Evolutionary conservation across 768 basidiomycete species (phyloP), one percentile per base, ranked within the genome.

Genomic region (Naganishia onofrii): DNA sequence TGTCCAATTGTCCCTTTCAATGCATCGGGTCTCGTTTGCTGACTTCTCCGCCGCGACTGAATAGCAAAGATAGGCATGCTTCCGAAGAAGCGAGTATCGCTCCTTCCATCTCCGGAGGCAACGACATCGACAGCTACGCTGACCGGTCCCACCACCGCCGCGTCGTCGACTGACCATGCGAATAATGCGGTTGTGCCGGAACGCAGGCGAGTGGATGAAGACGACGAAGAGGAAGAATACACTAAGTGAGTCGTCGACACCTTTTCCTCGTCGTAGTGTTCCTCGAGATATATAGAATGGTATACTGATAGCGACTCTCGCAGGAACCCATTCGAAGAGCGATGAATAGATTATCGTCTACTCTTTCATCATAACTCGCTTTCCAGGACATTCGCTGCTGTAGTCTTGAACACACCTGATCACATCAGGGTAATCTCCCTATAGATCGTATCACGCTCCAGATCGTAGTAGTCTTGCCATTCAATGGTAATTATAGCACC

Each of bases 11-110:
- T 36, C 2, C 42, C 42, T 42, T 15, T 17, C 9, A 42, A 17
- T 2, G 15, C 48, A n/a, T 15, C 38, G n/a, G n/a, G 53, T 38
- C 42, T 32, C 15, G 21, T n/a, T 17, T 13, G 19, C n/a, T 36
- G 12, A n/a, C 15, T 3, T 26, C 12, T 46, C 9, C 42, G 19
- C 13, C 29, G 26, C 28, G 26, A 3, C 64, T n/a, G 36, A 15
- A 1, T 67, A 80, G 80, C 77, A 63, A 81, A 81, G 69, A 75
- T 81, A 42, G 80, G 80, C n/a, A 75, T 81, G 64, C 73, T 81
- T 0, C 80, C 80, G 1, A 81, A 81, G 70, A 77, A 77, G 66
- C 66, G 71, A 54, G 80, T 81, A 44, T 77, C 78, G 44, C 75
- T 80, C 4, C 58, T 80, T 8, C 77, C 78, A 9, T 76, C 79